These are phyloP conservation scores for Isatis tinctoria DNA, from an alignment of 345 rosid species.

Conservation along the genomic window DNA sequence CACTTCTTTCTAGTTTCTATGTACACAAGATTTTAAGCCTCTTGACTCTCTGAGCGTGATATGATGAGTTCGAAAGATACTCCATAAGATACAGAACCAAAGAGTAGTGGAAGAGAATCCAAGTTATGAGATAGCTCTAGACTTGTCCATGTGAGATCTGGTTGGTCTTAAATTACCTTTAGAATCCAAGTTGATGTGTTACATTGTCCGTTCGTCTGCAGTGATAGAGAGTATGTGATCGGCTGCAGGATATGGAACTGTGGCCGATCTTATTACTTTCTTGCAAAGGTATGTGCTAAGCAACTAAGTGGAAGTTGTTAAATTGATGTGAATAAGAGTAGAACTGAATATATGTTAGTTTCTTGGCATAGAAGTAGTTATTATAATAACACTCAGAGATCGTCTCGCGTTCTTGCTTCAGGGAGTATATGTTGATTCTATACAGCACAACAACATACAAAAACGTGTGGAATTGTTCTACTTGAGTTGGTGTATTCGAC, in stretches of 20 bases:
- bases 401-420: conserved; percentile 24
- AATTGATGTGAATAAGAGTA: too few relatives aligned
- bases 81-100: neutral
- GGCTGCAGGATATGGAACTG: conserved; percentile 82
- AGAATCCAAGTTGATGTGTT: too few relatives aligned
- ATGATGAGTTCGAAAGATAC: neutral
- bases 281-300: conserved; percentile 62
- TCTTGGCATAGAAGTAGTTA: neutral
- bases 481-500: conserved; percentile 80
- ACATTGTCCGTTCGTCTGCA: too few relatives aligned
- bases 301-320: neutral
- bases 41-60: neutral
- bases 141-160: neutral
- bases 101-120: neutral
- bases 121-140: neutral
- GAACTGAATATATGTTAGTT: too few relatives aligned
- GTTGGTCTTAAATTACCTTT: neutral
- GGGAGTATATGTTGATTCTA: conserved; percentile 56
- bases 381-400: conserved; percentile 4
- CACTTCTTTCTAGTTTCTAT: neutral
- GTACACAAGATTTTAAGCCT: neutral
- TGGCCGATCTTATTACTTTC: conserved; percentile 55
- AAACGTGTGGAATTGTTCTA: conserved; percentile 72
- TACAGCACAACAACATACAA: conserved; percentile 51
- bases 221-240: conserved; percentile 80